Conservation (phyloP, 345 rosid genomes). For the Alliaria petiolata region DNA sequence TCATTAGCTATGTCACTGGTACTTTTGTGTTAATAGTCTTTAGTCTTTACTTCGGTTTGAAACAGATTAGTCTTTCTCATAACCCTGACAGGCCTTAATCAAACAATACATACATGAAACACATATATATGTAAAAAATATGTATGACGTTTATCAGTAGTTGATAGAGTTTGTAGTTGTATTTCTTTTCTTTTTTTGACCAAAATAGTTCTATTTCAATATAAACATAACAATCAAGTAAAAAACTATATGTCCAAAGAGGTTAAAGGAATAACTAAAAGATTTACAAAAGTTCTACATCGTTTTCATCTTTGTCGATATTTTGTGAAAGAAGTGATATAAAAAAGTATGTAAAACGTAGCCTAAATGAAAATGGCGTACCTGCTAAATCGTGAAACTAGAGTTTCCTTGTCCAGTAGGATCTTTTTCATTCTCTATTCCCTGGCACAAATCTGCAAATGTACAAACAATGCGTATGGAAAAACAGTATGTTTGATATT, state of each 20-base stretch:
- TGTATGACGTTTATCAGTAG: not conserved
- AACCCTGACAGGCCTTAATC: not conserved
- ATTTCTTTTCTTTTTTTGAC: too few species aligned
- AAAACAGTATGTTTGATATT: not conserved
- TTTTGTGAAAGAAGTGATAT: not conserved
- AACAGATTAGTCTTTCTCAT: not conserved
- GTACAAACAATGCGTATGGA: not conserved
- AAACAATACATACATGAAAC: not conserved
- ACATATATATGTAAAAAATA: too few species aligned
- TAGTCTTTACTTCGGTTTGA: not conserved
- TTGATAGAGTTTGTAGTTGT: not conserved
- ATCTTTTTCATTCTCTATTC: not conserved
- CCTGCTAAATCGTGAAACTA: conserved; percentile 13
- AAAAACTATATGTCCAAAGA: not conserved
- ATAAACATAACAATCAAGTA: not conserved
- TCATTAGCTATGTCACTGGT: too few species aligned
- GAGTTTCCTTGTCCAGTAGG: conserved; percentile 6
- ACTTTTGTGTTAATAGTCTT: not conserved
- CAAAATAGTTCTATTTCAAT: not conserved
- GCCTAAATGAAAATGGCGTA: not conserved
- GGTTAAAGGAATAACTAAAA: too few species aligned
- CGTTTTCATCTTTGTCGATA: not conserved
- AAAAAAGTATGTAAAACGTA: not conserved
- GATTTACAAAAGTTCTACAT: not conserved
- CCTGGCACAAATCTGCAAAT: not conserved